Conservation (phyloP, 192 early-diverging fungal genomes). For the Fimicolochytrium jonesii region DNA sequence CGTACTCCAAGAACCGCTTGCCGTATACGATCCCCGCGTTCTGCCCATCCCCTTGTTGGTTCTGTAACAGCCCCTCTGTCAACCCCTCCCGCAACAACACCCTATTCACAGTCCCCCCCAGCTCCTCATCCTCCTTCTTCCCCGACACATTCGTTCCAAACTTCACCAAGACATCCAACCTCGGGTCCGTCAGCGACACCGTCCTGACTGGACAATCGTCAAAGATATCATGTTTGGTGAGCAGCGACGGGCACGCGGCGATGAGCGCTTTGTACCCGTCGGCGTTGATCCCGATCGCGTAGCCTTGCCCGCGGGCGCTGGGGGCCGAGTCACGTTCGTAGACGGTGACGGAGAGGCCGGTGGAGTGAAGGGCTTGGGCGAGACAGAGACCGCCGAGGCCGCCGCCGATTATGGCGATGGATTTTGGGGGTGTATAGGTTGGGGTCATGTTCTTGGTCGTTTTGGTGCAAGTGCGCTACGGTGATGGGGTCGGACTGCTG, state of each 20-base stretch:
- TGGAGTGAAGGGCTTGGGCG: not conserved
- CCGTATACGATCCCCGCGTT: constrained; percentile 1
- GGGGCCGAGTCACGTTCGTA: constrained; percentile 18
- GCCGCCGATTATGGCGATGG: constrained; percentile 18
- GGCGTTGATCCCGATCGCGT: not conserved
- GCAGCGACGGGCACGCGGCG: not conserved
- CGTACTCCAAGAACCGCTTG: not conserved
- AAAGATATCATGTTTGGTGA: not conserved
- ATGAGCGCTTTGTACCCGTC: not conserved
- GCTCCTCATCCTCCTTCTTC: not conserved
- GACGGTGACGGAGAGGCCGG: constrained; percentile 5
- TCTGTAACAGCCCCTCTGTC: not conserved
- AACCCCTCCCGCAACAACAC: not conserved
- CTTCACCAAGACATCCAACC: not conserved
- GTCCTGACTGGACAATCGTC: not conserved
- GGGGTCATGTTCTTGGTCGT: no score
- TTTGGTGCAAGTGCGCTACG: no score
- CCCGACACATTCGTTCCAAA: not conserved
- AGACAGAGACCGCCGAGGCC: constrained; percentile 16
- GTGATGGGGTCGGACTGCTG: no score
- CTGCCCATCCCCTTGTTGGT: not conserved
- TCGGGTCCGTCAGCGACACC: not conserved
- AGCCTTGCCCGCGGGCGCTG: constrained; percentile 4
- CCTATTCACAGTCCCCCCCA: not conserved
- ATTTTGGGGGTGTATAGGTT: no score